Conservation (phyloP, 2,329 filamentous ascomycete species). For the Verticillium zaregamsianum region DNA sequence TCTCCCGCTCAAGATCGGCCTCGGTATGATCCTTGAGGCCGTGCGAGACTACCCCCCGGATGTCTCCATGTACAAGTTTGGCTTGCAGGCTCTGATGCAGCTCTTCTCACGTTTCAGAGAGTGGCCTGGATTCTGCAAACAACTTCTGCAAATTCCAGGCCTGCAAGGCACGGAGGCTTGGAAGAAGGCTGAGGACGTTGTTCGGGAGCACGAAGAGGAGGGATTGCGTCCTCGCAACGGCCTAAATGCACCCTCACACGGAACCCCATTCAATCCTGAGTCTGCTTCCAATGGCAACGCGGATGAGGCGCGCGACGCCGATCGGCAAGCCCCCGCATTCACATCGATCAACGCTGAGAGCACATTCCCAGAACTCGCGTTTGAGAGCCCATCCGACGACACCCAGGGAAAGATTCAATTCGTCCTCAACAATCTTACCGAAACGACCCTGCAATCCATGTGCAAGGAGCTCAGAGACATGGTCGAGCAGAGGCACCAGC, state of each 20-base stretch:
- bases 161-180: constrained; percentile 82
- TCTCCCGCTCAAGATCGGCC: constrained; percentile 85
- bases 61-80: constrained; percentile 96
- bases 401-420: constrained; percentile 93
- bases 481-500: constrained; percentile 76
- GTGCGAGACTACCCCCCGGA: constrained; percentile 80
- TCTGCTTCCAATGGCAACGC: constrained; percentile 64
- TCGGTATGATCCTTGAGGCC: constrained; percentile 96
- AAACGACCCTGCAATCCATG: constrained; percentile 81
- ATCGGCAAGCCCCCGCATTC: constrained; percentile 68
- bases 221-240: constrained; percentile 52
- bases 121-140: constrained; percentile 92
- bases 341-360: constrained; percentile 73
- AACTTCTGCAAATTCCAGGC: constrained; percentile 75
- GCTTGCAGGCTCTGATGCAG: constrained; percentile 89
- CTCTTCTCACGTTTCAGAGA: constrained; percentile 78
- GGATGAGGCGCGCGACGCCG: constrained; percentile 56
- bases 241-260: constrained; percentile 28
- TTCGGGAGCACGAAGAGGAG: constrained; percentile 64
- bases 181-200: constrained; percentile 75
- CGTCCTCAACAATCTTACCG: constrained; percentile 92
- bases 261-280: constrained; percentile 37
- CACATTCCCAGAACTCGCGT: constrained; percentile 56
- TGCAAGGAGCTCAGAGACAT: constrained; percentile 75
- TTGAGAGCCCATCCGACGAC: constrained; percentile 79